Percentiles rank a stretch among this genome's conserved stretches.
phyloP scores from a whole-genome alignment of 495 filamentous ascomycete genomes.

The Tuber borchii region DNA sequence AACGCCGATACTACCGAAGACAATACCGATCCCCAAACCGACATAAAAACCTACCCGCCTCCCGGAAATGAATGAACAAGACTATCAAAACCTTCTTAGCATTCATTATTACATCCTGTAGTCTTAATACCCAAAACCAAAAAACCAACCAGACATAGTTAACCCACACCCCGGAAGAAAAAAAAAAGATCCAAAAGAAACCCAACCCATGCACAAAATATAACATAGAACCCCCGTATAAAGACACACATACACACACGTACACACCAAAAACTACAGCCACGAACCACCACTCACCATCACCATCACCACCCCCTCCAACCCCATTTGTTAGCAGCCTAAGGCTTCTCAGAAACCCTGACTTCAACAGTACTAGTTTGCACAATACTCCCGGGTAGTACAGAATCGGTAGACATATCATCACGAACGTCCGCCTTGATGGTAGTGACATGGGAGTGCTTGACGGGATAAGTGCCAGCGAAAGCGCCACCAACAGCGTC shows the following conservation, averaged over 20 bases:
- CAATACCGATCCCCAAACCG: not conserved
- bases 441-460: not conserved
- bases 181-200: not conserved
- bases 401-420: not conserved
- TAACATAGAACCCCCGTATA: not conserved
- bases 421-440: constrained; percentile 5
- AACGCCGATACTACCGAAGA: not conserved
- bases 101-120: not conserved
- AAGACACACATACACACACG: not conserved
- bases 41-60: not conserved
- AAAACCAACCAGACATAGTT: constrained; percentile 1
- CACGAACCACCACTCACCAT: not conserved
- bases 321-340: not conserved
- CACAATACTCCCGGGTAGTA: not conserved
- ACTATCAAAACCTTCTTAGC: constrained; percentile 6
- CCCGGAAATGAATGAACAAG: not conserved
- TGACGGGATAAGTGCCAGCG: not conserved
- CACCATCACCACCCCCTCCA: not conserved
- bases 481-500: not conserved
- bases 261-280: not conserved
- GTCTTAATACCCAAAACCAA: constrained; percentile 4
- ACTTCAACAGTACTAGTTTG: constrained; percentile 2
- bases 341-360: not conserved
- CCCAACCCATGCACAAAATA: not conserved
- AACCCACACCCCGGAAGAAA: not conserved